phyloP scores from a whole-genome alignment of 306 rosid genomes.

The Cercis canadensis region DNA sequence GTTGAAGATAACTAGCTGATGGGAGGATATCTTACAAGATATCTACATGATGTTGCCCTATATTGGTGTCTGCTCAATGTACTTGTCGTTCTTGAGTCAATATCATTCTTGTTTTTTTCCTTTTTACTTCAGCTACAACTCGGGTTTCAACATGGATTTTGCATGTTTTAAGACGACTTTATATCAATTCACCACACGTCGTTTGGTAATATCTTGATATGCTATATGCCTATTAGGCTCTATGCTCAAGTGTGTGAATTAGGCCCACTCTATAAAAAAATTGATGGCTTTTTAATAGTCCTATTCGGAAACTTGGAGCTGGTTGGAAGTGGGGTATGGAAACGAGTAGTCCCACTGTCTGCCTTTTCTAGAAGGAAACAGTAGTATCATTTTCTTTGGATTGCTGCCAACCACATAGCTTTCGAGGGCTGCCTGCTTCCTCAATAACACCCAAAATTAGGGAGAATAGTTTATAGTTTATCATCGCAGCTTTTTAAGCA shows the following conservation, averaged over 20 bases:
- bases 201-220: background rate
- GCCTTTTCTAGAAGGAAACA: constrained; percentile 32
- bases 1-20: too few species aligned
- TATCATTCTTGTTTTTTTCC: too few species aligned
- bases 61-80: too few species aligned
- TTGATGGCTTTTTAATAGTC: background rate
- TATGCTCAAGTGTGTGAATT: background rate
- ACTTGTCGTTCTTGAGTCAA: too few species aligned
- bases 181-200: too few species aligned
- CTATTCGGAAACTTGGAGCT: constrained; percentile 14
- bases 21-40: too few species aligned
- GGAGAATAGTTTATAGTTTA: constrained; percentile 18
- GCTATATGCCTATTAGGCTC: background rate
- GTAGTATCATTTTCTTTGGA: constrained; percentile 43
- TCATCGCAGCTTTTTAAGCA: constrained; percentile 16
- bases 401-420: constrained; percentile 31
- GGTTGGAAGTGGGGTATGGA: background rate
- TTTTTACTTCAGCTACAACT: too few species aligned
- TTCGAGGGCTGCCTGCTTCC: constrained; percentile 18
- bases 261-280: background rate
- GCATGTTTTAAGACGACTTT: too few species aligned
- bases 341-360: constrained; percentile 33
- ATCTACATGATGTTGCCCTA: too few species aligned
- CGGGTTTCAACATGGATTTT: too few species aligned
- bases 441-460: constrained; percentile 37